Conservation (phyloP, 192 early-diverging fungal genomes). For the Coemansia sp. region DNA sequence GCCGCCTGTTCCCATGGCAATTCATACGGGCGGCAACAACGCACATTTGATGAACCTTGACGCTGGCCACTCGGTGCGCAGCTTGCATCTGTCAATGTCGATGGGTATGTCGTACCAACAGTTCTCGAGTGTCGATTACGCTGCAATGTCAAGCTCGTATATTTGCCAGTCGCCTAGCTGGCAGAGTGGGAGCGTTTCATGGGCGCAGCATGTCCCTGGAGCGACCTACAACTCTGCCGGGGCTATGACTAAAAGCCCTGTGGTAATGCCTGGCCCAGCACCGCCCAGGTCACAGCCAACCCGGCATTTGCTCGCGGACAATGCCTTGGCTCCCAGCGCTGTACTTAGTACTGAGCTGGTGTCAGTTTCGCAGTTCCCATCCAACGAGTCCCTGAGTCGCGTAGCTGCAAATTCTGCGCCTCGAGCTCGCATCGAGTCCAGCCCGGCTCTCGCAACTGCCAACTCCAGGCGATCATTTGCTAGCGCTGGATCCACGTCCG, state of each 20-base stretch:
- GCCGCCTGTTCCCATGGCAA: slow-evolving; percentile 16
- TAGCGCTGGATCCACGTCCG: slow-evolving; percentile 17
- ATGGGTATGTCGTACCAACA: slow-evolving; percentile 21
- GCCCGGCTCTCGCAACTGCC: neutral
- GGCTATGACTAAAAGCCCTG: slow-evolving; percentile 19
- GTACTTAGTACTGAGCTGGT: slow-evolving; percentile 18
- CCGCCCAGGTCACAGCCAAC: slow-evolving; percentile 3
- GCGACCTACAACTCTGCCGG: slow-evolving; percentile 22
- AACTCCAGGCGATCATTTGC: slow-evolving; percentile 18
- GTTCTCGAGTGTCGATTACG: slow-evolving; percentile 15
- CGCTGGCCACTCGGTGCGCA: slow-evolving; percentile 19
- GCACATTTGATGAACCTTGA: slow-evolving; percentile 52
- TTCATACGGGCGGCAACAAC: slow-evolving; percentile 40
- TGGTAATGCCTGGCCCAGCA: neutral
- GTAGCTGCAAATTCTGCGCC: neutral
- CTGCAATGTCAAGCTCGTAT: slow-evolving; percentile 27
- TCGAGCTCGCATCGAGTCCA: neutral
- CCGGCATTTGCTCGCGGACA: neutral
- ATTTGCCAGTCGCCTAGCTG: slow-evolving; percentile 44
- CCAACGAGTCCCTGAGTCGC: neutral
- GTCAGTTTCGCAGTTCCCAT: slow-evolving; percentile 28
- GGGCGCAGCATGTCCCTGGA: slow-evolving; percentile 19
- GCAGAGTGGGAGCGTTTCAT: slow-evolving; percentile 44
- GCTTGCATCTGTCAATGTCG: slow-evolving; percentile 17
- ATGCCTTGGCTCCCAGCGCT: neutral